Conservation (phyloP, 345 rosid species). For the Punica granatum region DNA sequence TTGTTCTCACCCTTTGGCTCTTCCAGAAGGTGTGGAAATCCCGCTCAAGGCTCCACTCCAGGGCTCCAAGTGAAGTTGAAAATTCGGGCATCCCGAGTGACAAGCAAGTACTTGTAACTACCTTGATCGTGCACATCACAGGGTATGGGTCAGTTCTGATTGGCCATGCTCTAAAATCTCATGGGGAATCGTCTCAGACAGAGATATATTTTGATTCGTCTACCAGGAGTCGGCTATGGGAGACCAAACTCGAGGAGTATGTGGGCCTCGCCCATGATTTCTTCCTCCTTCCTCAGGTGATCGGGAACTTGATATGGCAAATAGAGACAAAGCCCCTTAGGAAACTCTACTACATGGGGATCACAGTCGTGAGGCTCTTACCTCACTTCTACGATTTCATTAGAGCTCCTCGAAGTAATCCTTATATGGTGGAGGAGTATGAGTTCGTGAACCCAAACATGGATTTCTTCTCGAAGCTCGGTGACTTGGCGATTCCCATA, state of each 20-base stretch:
- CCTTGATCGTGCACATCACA: constrained; percentile 37
- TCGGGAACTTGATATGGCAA: constrained; percentile 69
- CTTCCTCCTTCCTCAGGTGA: constrained; percentile 84
- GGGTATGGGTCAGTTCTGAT: constrained; percentile 51
- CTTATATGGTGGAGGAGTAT: constrained; percentile 51
- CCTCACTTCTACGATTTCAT: constrained; percentile 73
- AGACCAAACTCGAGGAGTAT: constrained; percentile 69
- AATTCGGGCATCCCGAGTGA: constrained; percentile 57
- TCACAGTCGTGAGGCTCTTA: constrained; percentile 63
- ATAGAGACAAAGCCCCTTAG: constrained; percentile 51
- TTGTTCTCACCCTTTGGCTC: constrained; percentile 67
- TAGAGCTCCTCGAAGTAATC: constrained; percentile 40
- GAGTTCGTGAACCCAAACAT: constrained; percentile 64
- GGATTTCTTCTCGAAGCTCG: constrained; percentile 70
- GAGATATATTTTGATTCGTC: constrained; percentile 25
- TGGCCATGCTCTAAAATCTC: constrained; percentile 33
- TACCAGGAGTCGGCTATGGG: constrained; percentile 37
- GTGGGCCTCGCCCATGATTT: constrained; percentile 81
- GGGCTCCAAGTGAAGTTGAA: constrained; percentile 34
- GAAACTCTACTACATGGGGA: constrained; percentile 56
- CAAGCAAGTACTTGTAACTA: constrained; percentile 36
- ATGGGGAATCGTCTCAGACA: constrained; percentile 16
- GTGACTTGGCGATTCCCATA: constrained; percentile 64
- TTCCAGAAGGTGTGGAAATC: constrained; percentile 86
- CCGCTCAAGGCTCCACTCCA: constrained; percentile 42